Base-by-base conservation (phyloP, 1,139 yeast species). In the Fermentozyma sake region DNA sequence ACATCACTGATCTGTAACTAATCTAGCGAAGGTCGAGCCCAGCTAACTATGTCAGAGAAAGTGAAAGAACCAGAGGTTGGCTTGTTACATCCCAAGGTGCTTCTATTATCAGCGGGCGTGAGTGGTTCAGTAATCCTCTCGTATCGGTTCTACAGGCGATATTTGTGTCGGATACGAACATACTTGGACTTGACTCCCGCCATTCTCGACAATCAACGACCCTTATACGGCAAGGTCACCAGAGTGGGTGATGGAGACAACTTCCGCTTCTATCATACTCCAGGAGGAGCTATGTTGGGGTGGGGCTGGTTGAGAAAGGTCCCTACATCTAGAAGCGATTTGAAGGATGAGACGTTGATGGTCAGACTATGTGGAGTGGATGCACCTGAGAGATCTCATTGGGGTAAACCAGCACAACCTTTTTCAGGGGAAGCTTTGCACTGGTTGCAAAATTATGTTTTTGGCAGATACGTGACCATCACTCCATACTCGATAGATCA, bases 231-330 rank as follows among this genome's bases (percentile, higher is more conserved):
- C 0, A 67, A 70, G 31, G 96, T 89, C 5, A 85, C 96, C 0
- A 65, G 93, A 3, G 98, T 91, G 0, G 97, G 97, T 0, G 98
- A 91, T 54, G 98, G 96, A 4, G 99, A 91, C 50, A 89, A 89
- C 49, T 91, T 91, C 53, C 80, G 91, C 30, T 75, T 91, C 41
- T 91, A 68, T 48, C 99, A 91, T 51, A 79, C 94, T 0, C 99
- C 99, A 0, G 97, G 97, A 3, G 98, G 98, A 0, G 34, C 69
- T 1, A 46, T 79, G 1, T 72, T 79, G 4, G 99, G 99, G 0
- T 91, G 98, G 98, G 91, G 94, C 7, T 86, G 96, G 95, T 48
- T 85, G 12, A 60, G 97, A 29, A 45, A 35, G 21, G 61, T 58
- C 27, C 81, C 48, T 31, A 69, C 44, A 24, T 51, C 61, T 19